Conservation (phyloP, 352 stramenopile genomes). For the Hyaloperonospora arabidopsidis region DNA sequence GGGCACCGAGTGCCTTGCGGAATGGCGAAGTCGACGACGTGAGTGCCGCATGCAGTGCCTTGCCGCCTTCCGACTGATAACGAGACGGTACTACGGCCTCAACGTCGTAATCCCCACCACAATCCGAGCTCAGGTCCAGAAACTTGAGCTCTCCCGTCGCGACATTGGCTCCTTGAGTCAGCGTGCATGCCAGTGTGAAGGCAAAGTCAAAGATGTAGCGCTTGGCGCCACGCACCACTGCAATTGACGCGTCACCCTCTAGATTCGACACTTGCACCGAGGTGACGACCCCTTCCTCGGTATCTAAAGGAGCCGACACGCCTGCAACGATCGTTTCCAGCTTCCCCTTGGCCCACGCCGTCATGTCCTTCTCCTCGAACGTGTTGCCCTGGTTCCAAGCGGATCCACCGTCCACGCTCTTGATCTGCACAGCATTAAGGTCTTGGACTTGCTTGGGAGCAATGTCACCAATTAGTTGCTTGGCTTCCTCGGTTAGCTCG, state of each 20-base stretch:
- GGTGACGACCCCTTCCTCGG: constrained; percentile 34
- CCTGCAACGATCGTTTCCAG: constrained; percentile 52
- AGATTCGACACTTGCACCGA: constrained; percentile 74
- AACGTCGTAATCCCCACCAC: constrained; percentile 58
- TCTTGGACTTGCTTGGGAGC: constrained; percentile 81
- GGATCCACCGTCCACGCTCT: constrained; percentile 76
- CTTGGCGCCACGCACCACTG: constrained; percentile 88
- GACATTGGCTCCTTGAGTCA: constrained; percentile 24
- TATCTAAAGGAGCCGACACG: constrained; percentile 32
- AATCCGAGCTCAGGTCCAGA: constrained; percentile 77
- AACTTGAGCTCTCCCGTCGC: constrained; percentile 61
- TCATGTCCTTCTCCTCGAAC: constrained; percentile 91
- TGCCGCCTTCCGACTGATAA: constrained; percentile 61
- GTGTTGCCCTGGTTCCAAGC: constrained; percentile 92
- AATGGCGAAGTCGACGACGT: constrained; percentile 46
- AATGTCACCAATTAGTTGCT: constrained; percentile 95
- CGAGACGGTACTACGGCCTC: constrained; percentile 58
- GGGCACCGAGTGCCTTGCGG: constrained; percentile 40
- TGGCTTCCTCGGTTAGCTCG: constrained; percentile 95
- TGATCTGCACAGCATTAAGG: constrained; percentile 66
- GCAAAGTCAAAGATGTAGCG: constrained; percentile 87
- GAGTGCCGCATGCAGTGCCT: constrained; percentile 59
- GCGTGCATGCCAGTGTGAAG: constrained; percentile 46
- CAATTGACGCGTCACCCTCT: constrained; percentile 90
- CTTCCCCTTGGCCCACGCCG: constrained; percentile 70